Base-by-base conservation (phyloP, 148 eudicot species). In the Drosera capensis region DNA sequence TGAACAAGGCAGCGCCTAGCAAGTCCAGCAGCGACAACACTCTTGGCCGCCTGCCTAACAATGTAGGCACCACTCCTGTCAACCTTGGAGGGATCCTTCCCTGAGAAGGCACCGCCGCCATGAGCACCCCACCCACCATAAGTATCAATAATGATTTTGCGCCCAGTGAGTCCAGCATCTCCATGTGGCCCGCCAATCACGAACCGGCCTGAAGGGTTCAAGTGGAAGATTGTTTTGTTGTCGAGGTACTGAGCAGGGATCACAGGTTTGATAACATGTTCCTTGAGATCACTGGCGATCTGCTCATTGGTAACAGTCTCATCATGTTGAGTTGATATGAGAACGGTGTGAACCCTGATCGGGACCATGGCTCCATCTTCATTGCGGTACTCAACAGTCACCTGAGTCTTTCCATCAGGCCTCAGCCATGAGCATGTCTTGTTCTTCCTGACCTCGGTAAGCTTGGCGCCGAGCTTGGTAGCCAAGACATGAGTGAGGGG, bases 111-210 rank as follows among this genome's bases (percentile, higher is more conserved):
- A 11, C 59, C 59, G 2, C 59, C 59, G 0, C 59, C 59, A 18
- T 55, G 59, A 23, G 59, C 59, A 12, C 59, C 59, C 59, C 59
- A 55, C 30, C 59, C 59, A 17, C 59, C 59, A n/a, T 55, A 55
- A 17, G 59, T 56, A 17, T 56, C 60, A 21, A 56, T 48, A 19
- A 56, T 56, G n/a, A 56, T 56, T 20, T 56, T 56, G 5, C 60
- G 60, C 18, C 60, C 60, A 3, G 60, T 56, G 11, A 56, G 53
- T 2, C 60, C 60, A 0, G 60, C 60, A 25, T 56, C 60, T 5
- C 60, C 60, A 2, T 56, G 60, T 3, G 60, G 60, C 2, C 60
- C 60, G 13, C 60, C 60, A 15, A 56, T 56, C 46, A 56, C 60
- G 8, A 56, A 56, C 16, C 60, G 44, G 3, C 60, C 60, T 1